phyloP scores from a whole-genome alignment of 768 basidiomycete species.

The Piloderma croceum region DNA sequence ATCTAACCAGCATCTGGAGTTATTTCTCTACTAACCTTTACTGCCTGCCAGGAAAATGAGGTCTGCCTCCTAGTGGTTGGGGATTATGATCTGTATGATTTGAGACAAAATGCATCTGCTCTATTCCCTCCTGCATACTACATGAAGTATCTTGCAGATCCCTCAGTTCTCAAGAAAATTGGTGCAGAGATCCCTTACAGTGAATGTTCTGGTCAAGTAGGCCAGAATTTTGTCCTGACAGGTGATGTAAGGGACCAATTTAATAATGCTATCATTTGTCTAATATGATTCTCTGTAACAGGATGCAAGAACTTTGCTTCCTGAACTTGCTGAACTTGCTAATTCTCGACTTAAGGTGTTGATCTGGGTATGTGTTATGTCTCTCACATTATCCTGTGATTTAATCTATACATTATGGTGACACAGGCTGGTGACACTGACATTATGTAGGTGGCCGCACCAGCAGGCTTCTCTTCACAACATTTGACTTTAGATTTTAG shows the following conservation, averaged over 20 bases:
- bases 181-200: constrained; percentile 46
- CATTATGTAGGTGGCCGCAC: constrained; percentile 22
- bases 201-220: constrained; percentile 44
- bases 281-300: too few species aligned
- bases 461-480: too few species aligned
- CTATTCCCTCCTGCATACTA: constrained; percentile 57
- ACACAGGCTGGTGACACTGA: constrained; percentile 43
- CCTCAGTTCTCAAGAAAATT: constrained; percentile 36
- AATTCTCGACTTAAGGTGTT: constrained; percentile 33
- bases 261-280: too few species aligned
- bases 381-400: constrained; percentile 22
- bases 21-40: neutral
- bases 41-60: constrained; percentile 37
- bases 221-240: constrained; percentile 38
- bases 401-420: constrained; percentile 24
- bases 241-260: constrained; percentile 52
- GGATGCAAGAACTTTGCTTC: too few species aligned
- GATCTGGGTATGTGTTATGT: constrained; percentile 30
- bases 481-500: too few species aligned
- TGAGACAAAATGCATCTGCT: constrained; percentile 51
- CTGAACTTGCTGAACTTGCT: constrained; percentile 42
- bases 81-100: constrained; percentile 47
- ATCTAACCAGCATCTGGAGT: too few species aligned
- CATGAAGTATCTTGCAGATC: constrained; percentile 36
- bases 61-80: constrained; percentile 48